Conservation (phyloP, 352 stramenopile species). For the Globisporangium solare region DNA sequence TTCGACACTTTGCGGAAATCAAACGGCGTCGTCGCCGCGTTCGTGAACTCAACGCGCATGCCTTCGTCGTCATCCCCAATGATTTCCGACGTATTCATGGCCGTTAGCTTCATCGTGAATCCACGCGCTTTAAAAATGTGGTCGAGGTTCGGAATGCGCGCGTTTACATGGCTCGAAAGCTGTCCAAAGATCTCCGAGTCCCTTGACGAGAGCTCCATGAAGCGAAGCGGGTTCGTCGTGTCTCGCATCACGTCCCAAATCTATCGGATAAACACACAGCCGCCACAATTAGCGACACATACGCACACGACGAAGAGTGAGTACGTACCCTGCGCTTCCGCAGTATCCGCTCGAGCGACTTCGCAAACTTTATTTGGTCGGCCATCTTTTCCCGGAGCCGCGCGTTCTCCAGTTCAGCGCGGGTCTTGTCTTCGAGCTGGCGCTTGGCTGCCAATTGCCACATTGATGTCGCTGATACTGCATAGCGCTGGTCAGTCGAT, state of each 20-base stretch:
- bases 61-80: neutral
- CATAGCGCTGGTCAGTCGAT: neutral
- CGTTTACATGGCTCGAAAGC: neutral
- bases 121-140: neutral
- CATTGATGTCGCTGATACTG: neutral
- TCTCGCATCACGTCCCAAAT: conserved; percentile 5
- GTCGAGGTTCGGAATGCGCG: neutral
- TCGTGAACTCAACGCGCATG: conserved; percentile 5
- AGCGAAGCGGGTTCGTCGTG: neutral
- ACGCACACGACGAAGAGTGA: neutral
- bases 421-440: conserved; percentile 10
- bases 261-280: neutral
- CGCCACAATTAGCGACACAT: too few relatives aligned
- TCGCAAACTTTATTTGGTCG: conserved; percentile 11
- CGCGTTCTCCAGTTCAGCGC: conserved; percentile 9
- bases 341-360: conserved; percentile 10
- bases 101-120: neutral
- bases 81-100: neutral
- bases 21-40: conserved; percentile 1
- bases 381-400: conserved; percentile 1
- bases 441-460: conserved; percentile 6
- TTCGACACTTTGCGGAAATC: neutral
- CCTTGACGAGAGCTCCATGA: neutral
- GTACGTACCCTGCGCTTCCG: conserved; percentile 7
- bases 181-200: conserved; percentile 5